Conservation (phyloP, 352 stramenopile genomes). For the Phytopythium cucurbitacearum region DNA sequence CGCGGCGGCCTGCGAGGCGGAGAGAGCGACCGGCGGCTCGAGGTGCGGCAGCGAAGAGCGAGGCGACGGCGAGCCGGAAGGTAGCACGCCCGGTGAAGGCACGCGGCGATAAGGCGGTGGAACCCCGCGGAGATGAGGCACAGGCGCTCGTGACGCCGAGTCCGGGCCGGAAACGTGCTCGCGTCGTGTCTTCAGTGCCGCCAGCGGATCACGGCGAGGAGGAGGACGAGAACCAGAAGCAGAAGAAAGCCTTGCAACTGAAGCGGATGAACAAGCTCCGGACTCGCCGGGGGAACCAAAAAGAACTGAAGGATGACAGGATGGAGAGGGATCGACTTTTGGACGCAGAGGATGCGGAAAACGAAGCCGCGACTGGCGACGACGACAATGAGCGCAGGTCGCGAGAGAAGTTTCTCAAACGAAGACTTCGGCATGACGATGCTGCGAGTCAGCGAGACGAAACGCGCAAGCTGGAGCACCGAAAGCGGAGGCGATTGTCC, state of each 20-base stretch:
- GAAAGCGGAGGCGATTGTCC: too few species aligned
- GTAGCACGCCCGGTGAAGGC: too few species aligned
- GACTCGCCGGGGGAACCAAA: background rate
- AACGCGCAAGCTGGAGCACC: too few species aligned
- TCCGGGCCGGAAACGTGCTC: slow-evolving; percentile 1
- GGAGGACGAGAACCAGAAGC: background rate
- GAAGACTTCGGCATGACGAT: too few species aligned
- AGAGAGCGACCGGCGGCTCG: too few species aligned
- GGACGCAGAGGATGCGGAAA: background rate
- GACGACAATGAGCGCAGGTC: too few species aligned
- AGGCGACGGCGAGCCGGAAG: too few species aligned
- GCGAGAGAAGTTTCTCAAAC: too few species aligned
- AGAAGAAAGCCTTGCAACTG: background rate
- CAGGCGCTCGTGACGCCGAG: slow-evolving; percentile 4
- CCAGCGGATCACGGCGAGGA: background rate
- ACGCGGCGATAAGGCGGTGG: background rate
- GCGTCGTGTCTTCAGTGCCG: background rate
- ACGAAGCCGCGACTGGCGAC: background rate
- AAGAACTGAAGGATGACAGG: background rate
- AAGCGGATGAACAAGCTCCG: background rate
- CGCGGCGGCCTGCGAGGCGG: background rate
- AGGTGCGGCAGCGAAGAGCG: too few species aligned
- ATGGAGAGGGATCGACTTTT: background rate
- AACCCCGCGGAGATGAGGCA: background rate
- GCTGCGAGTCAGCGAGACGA: too few species aligned